Conservation (phyloP, 2,329 filamentous ascomycete genomes). For the Phialophora verrucosa region DNA sequence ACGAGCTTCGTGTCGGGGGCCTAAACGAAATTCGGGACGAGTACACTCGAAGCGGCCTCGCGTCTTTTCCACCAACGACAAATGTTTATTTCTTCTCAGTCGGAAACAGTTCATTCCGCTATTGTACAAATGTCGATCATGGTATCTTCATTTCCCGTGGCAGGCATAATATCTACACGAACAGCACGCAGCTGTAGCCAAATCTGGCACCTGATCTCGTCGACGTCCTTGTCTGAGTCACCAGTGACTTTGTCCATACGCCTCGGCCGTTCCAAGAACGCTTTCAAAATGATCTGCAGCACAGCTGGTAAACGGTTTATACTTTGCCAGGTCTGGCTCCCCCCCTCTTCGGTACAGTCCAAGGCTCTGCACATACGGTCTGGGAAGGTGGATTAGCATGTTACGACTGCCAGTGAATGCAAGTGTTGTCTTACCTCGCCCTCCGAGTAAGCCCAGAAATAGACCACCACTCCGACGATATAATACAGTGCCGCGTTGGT, state of each 20-base stretch:
- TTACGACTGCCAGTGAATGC: constrained; percentile 17
- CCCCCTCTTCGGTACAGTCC: constrained; percentile 67
- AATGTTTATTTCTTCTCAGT: neutral
- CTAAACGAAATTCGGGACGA: constrained; percentile 15
- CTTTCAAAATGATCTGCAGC: constrained; percentile 1
- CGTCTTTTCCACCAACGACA: constrained; percentile 3
- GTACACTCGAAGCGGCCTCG: neutral
- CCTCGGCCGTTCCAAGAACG: constrained; percentile 5
- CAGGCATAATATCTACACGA: constrained; percentile 24
- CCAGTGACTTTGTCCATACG: constrained; percentile 6
- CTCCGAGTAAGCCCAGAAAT: constrained; percentile 97
- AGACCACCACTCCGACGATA: constrained; percentile 79
- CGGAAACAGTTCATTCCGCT: constrained; percentile 1
- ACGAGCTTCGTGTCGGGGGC: constrained; percentile 14
- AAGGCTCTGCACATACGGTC: constrained; percentile 72
- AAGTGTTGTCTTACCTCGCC: constrained; percentile 75
- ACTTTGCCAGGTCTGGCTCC: constrained; percentile 37
- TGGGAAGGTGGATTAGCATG: constrained; percentile 43
- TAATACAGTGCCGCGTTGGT: constrained; percentile 95
- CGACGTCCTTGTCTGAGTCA: constrained; percentile 5
- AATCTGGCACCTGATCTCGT: constrained; percentile 4
- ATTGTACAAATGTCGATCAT: neutral
- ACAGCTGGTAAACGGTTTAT: constrained; percentile 22
- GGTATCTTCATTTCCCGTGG: constrained; percentile 20
- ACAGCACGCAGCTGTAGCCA: constrained; percentile 8